Evolutionary conservation across 2,329 filamentous ascomycete species (phyloP).

Genomic region (Stachybotrys echinatus): DNA sequence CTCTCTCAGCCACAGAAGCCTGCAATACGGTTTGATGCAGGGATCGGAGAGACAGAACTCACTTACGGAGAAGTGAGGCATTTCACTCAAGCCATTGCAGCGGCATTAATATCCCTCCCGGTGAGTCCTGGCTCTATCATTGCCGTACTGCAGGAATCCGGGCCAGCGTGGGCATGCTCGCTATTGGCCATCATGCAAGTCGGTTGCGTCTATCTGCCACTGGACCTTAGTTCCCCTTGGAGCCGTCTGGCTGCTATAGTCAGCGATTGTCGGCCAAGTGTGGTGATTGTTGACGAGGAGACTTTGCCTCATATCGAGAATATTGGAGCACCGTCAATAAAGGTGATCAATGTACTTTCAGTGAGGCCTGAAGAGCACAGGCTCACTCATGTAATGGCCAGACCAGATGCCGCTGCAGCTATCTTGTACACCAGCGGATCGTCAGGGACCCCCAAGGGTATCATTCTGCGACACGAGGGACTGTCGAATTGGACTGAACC

Average conservation of each 20-base stretch:
- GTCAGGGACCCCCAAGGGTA: not conserved
- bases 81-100: too few relatives aligned
- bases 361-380: too few relatives aligned
- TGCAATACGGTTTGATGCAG: too few relatives aligned
- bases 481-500: not conserved
- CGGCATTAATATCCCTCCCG: too few relatives aligned
- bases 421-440: not conserved
- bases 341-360: not conserved
- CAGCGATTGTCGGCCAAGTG: not conserved
- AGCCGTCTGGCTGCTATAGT: not conserved
- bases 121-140: too few relatives aligned
- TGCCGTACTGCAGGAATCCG: not conserved
- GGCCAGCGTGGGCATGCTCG: not conserved
- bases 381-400: too few relatives aligned
- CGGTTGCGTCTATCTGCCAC: not conserved
- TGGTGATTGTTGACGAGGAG: not conserved
- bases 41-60: too few relatives aligned
- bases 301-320: not conserved
- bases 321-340: not conserved
- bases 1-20: too few relatives aligned
- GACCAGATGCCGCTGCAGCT: not conserved
- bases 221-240: not conserved
- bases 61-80: too few relatives aligned
- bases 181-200: not conserved
- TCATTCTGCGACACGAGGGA: not conserved